These are phyloP conservation scores for Didymella exigua DNA, from an alignment of 2,329 filamentous ascomycete species.

Conservation along the genomic window DNA sequence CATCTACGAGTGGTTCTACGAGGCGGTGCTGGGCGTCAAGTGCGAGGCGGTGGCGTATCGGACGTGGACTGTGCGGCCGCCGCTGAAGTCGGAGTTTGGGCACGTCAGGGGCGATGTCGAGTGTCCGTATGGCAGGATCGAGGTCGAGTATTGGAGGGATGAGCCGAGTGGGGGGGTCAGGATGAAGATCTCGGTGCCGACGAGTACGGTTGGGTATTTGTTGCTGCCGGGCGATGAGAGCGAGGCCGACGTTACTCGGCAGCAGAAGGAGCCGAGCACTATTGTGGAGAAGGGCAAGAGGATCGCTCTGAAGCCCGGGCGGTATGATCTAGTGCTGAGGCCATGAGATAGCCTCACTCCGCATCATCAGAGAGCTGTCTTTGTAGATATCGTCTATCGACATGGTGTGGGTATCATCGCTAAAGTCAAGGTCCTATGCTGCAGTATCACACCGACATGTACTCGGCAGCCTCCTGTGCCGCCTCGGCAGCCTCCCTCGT, in stretches of 20 bases:
- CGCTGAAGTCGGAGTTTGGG: slow-evolving; percentile 50
- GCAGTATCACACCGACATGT: not conserved
- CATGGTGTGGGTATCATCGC: not conserved
- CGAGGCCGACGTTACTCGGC: slow-evolving; percentile 8
- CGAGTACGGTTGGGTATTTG: slow-evolving; percentile 27
- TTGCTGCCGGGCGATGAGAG: slow-evolving; percentile 21
- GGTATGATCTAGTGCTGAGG: slow-evolving; percentile 11
- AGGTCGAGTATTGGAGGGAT: slow-evolving; percentile 27
- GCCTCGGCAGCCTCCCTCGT: slow-evolving; percentile 42
- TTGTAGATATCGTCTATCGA: not conserved
- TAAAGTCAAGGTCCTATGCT: not conserved
- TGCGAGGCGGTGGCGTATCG: slow-evolving; percentile 49
- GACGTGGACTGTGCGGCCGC: slow-evolving; percentile 50
- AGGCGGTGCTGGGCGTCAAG: slow-evolving; percentile 49
- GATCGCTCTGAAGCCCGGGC: slow-evolving; percentile 16
- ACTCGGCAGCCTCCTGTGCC: not conserved
- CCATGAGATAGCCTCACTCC: slow-evolving; percentile 36
- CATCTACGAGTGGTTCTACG: slow-evolving; percentile 58
- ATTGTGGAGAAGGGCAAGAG: slow-evolving; percentile 3
- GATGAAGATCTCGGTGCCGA: slow-evolving; percentile 34
- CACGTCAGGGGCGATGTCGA: slow-evolving; percentile 48
- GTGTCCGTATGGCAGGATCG: slow-evolving; percentile 49
- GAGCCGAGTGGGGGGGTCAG: not conserved
- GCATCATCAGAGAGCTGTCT: no score
- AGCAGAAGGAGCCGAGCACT: not conserved